Conservation (phyloP, 2,329 filamentous ascomycete species). For the Trichoderma sp. region DNA sequence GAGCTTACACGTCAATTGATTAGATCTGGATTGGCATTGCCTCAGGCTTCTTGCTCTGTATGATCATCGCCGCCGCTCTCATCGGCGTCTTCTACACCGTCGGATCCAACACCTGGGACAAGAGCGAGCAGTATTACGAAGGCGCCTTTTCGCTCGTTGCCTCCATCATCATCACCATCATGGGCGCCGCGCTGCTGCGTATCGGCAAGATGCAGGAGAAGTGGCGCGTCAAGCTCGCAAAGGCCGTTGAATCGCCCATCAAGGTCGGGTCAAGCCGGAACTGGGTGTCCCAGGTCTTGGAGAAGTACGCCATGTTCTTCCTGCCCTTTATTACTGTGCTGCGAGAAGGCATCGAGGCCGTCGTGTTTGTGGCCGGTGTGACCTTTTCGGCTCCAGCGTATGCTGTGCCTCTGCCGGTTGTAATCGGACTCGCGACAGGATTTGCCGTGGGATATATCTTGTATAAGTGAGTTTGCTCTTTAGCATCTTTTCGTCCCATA, state of each 20-base stretch:
- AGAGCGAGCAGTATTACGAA: slow-evolving; percentile 78
- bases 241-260: slow-evolving; percentile 62
- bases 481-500: neutral
- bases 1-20: neutral
- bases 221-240: slow-evolving; percentile 81
- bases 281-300: slow-evolving; percentile 64
- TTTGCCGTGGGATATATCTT: slow-evolving; percentile 70
- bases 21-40: slow-evolving; percentile 67
- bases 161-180: slow-evolving; percentile 76
- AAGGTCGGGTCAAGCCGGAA: slow-evolving; percentile 48
- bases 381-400: slow-evolving; percentile 74
- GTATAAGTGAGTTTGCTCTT: slow-evolving; percentile 65
- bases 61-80: slow-evolving; percentile 67
- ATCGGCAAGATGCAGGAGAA: slow-evolving; percentile 84
- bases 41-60: slow-evolving; percentile 65
- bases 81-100: slow-evolving; percentile 74
- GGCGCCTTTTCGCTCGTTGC: slow-evolving; percentile 77
- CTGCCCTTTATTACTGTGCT: slow-evolving; percentile 88
- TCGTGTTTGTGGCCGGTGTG: slow-evolving; percentile 85
- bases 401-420: slow-evolving; percentile 75
- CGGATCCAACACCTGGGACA: slow-evolving; percentile 67
- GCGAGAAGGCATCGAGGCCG: slow-evolving; percentile 81
- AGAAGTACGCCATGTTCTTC: slow-evolving; percentile 85
- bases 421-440: slow-evolving; percentile 72
- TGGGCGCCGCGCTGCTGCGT: slow-evolving; percentile 79